These are phyloP conservation scores for Mucuna pruriens DNA, from an alignment of 306 rosid species.

Conservation along the genomic window DNA sequence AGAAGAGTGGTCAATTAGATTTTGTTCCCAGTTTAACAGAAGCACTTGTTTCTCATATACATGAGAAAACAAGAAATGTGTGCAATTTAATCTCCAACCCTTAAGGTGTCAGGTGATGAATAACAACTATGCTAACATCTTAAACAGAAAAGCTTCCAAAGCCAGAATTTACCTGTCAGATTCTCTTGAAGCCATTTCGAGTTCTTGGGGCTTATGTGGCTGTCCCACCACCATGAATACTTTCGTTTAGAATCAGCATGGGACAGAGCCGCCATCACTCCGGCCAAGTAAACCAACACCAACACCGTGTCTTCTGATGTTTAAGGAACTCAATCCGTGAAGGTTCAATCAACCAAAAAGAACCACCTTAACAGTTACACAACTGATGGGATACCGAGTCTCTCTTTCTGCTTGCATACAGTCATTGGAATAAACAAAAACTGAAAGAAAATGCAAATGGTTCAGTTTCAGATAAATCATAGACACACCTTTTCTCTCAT, in stretches of 20 bases:
- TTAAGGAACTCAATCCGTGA: slow-evolving; percentile 17
- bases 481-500: background rate
- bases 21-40: slow-evolving; percentile 22
- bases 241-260: slow-evolving; percentile 66
- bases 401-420: slow-evolving; percentile 38
- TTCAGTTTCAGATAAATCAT: slow-evolving; percentile 44
- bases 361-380: background rate
- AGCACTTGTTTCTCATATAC: background rate
- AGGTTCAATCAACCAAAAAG: slow-evolving; percentile 25
- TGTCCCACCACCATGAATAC: slow-evolving; percentile 99
- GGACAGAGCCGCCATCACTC: slow-evolving; percentile 60
- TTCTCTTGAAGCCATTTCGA: slow-evolving; percentile 98
- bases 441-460: background rate
- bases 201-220: slow-evolving; percentile 95
- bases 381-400: background rate
- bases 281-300: slow-evolving; percentile 45
- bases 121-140: background rate
- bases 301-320: slow-evolving; percentile 41
- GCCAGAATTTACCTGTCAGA: slow-evolving; percentile 70
- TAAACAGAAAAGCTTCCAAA: slow-evolving; percentile 32
- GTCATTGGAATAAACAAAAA: slow-evolving; percentile 33
- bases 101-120: slow-evolving; percentile 17
- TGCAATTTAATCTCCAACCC: slow-evolving; percentile 18
- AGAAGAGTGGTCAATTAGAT: background rate
- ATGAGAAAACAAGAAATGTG: slow-evolving; percentile 16